phyloP scores from a whole-genome alignment of 306 rosid species.

The Malus asiatica region DNA sequence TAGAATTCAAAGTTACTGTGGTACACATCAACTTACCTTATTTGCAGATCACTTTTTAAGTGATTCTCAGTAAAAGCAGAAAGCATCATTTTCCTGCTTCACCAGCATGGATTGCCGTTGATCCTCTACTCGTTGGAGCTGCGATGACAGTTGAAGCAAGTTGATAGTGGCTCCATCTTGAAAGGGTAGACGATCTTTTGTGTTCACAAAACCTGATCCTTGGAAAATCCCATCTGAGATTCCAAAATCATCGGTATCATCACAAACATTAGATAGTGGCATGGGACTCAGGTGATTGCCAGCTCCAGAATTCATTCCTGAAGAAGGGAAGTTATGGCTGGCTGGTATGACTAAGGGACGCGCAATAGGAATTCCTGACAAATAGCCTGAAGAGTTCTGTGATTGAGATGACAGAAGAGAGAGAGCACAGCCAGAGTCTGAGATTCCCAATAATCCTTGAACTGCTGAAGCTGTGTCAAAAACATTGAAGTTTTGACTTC shows the following conservation, averaged over 20 bases:
- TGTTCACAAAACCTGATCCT: slow-evolving; percentile 34
- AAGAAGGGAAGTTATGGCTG: slow-evolving; percentile 38
- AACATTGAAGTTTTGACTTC: slow-evolving; percentile 53
- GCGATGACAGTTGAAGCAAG: slow-evolving; percentile 76
- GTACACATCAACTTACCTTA: slow-evolving; percentile 22
- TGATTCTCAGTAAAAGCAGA: slow-evolving; percentile 52
- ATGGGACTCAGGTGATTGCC: slow-evolving; percentile 45
- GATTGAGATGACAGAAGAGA: slow-evolving; percentile 99
- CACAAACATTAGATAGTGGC: slow-evolving; percentile 32
- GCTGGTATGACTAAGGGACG: slow-evolving; percentile 41
- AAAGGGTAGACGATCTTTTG: slow-evolving; percentile 37
- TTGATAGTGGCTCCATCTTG: slow-evolving; percentile 58
- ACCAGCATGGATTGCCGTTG: slow-evolving; percentile 53
- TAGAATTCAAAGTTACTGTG: neutral
- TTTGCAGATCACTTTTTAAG: slow-evolving; percentile 22
- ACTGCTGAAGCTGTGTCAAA: slow-evolving; percentile 39
- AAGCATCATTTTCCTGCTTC: slow-evolving; percentile 53
- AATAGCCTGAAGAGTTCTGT: slow-evolving; percentile 57
- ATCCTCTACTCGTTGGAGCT: slow-evolving; percentile 80
- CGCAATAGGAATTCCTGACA: slow-evolving; percentile 52
- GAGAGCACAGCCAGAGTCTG: slow-evolving; percentile 82
- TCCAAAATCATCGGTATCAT: slow-evolving; percentile 42
- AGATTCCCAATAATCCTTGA: slow-evolving; percentile 47
- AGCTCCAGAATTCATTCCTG: slow-evolving; percentile 36
- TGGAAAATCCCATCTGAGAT: slow-evolving; percentile 51